Percentiles rank a stretch among this genome's conserved stretches.
Conservation (phyloP, 2,329 filamentous ascomycete species). For the Phaeosphaeriaceae sp. region DNA sequence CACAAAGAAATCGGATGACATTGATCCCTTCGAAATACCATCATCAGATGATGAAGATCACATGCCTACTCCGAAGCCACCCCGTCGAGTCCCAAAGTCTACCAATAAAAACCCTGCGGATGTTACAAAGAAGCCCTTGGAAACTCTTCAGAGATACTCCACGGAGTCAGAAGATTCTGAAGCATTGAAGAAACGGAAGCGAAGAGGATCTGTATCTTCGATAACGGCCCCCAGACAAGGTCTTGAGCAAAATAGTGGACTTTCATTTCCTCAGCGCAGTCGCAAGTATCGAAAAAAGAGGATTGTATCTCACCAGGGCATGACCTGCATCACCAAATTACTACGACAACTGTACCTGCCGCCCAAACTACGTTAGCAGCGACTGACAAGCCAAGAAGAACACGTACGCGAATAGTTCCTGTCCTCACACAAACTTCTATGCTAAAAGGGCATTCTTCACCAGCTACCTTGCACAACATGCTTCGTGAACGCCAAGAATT, state of each 20-base stretch:
- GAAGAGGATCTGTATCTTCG: constrained; percentile 29
- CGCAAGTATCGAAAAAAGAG: constrained; percentile 38
- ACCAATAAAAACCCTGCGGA: constrained; percentile 15
- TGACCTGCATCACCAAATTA: neutral
- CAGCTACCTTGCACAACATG: constrained; percentile 42
- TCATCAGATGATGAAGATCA: constrained; percentile 34
- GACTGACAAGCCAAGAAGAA: constrained; percentile 36
- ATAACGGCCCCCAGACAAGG: constrained; percentile 13
- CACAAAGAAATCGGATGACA: too few species aligned
- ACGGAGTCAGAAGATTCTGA: constrained; percentile 39
- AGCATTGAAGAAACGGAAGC: constrained; percentile 40
- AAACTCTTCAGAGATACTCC: constrained; percentile 12
- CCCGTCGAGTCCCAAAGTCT: constrained; percentile 16
- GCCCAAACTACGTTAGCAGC: constrained; percentile 5
- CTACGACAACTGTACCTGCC: neutral
- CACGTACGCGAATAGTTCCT: constrained; percentile 31
- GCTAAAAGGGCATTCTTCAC: constrained; percentile 41
- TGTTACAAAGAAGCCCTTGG: neutral
- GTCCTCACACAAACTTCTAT: constrained; percentile 20
- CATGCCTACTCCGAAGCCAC: constrained; percentile 19
- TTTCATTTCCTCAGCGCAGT: constrained; percentile 21
- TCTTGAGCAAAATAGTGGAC: constrained; percentile 9
- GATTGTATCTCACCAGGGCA: constrained; percentile 23
- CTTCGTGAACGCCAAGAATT: constrained; percentile 28
- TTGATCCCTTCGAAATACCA: neutral